phyloP scores from a whole-genome alignment of 2,329 filamentous ascomycete genomes.

The Dactylonectria macrodidyma region DNA sequence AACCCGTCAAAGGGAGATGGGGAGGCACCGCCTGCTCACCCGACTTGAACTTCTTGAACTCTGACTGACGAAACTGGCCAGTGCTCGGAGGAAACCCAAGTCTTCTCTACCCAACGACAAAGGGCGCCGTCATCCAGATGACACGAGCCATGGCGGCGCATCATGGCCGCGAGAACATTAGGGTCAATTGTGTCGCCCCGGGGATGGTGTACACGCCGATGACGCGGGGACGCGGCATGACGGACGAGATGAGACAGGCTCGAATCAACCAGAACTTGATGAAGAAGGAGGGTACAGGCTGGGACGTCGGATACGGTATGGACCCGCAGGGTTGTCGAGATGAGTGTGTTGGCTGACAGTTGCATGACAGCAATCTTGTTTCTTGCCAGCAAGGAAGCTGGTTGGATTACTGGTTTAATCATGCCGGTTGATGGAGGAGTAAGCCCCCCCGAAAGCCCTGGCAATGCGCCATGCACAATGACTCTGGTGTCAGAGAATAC shows the following conservation, averaged over 20 bases:
- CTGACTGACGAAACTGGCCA: not conserved
- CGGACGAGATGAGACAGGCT: conserved; percentile 53
- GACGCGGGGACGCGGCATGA: conserved; percentile 54
- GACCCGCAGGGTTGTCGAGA: not conserved
- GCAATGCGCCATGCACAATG: not conserved
- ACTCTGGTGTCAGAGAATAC: not conserved
- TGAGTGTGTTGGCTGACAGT: not conserved
- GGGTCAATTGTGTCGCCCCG: conserved; percentile 61
- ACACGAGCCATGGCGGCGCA: conserved; percentile 65
- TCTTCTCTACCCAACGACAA: conserved; percentile 61
- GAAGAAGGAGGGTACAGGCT: conserved; percentile 57
- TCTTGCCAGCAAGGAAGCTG: not conserved
- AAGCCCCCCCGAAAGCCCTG: not conserved
- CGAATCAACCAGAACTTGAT: conserved; percentile 55
- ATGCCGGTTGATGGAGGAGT: conserved; percentile 4
- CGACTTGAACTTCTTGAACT: not conserved
- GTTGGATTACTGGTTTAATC: not conserved
- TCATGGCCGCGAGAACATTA: conserved; percentile 59
- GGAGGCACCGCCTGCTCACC: not conserved
- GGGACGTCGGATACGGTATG: conserved; percentile 47
- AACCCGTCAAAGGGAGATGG: not conserved
- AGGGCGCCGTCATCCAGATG: conserved; percentile 64
- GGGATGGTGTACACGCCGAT: conserved; percentile 63
- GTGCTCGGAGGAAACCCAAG: conserved; percentile 56
- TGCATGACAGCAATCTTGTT: not conserved